Evolutionary conservation across 768 basidiomycete species (phyloP).

Genomic region (Suillus clintonianus): DNA sequence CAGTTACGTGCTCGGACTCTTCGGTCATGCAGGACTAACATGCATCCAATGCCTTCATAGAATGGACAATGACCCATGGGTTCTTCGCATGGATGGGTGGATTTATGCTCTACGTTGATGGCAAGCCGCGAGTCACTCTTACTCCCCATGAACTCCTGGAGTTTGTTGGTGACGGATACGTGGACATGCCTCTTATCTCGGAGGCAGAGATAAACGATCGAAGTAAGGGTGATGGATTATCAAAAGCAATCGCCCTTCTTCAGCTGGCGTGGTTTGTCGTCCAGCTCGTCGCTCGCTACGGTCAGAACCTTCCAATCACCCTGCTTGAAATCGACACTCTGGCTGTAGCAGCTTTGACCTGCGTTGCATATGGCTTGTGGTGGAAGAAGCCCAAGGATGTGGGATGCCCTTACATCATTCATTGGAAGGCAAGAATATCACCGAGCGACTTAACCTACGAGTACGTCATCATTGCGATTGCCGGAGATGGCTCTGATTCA

Average conservation of each 20-base stretch:
- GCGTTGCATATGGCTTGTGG: constrained; percentile 36
- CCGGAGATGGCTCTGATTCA: neutral
- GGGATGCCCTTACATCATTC: constrained; percentile 9
- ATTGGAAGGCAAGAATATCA: neutral
- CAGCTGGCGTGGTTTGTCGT: constrained; percentile 40
- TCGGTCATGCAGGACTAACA: neutral
- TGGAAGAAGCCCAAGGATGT: constrained; percentile 43
- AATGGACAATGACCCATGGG: constrained; percentile 14
- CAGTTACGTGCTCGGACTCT: neutral
- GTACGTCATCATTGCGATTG: neutral
- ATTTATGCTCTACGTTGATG: constrained; percentile 13
- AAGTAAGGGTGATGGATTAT: constrained; percentile 36
- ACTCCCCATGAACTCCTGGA: neutral
- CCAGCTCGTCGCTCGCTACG: constrained; percentile 28
- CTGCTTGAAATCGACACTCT: constrained; percentile 40
- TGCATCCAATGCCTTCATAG: neutral
- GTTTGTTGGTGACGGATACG: neutral
- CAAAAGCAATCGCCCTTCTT: constrained; percentile 35
- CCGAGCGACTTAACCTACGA: neutral
- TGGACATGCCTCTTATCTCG: constrained; percentile 6
- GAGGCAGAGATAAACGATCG: constrained; percentile 20
- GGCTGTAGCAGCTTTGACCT: constrained; percentile 33
- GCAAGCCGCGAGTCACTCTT: constrained; percentile 3
- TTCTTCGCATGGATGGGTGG: constrained; percentile 24
- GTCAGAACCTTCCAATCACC: constrained; percentile 28